phyloP scores from a whole-genome alignment of 768 basidiomycete genomes.

The Termitomyces sp. region DNA sequence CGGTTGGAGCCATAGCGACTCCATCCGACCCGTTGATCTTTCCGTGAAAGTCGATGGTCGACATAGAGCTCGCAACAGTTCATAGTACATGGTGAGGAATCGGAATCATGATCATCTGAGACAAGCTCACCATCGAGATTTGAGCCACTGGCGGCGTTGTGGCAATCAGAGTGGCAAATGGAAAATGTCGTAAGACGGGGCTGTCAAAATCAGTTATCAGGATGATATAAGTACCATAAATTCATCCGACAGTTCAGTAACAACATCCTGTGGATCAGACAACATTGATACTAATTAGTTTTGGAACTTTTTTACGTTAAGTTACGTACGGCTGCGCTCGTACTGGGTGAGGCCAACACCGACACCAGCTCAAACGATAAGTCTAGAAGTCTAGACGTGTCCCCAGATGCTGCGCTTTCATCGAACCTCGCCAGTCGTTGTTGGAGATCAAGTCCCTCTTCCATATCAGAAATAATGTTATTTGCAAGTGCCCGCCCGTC shows the following conservation, averaged over 20 bases:
- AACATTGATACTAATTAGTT: background rate
- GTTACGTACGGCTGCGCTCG: background rate
- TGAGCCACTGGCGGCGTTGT: too few relatives aligned
- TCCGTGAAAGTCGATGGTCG: too few relatives aligned
- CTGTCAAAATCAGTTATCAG: too few relatives aligned
- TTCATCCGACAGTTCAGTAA: background rate
- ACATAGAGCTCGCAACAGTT: too few relatives aligned
- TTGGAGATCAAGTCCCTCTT: constrained; percentile 24
- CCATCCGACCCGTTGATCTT: too few relatives aligned
- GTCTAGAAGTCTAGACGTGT: constrained; percentile 25
- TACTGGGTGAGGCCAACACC: constrained; percentile 29
- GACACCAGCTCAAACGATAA: constrained; percentile 42
- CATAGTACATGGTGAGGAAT: too few relatives aligned
- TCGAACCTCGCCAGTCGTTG: constrained; percentile 23
- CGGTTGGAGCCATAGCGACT: too few relatives aligned
- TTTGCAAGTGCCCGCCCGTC: constrained; percentile 4
- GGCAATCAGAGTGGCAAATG: too few relatives aligned
- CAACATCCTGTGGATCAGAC: background rate
- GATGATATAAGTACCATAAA: too few relatives aligned
- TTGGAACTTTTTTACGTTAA: background rate
- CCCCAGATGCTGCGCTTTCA: constrained; percentile 25
- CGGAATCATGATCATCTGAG: too few relatives aligned
- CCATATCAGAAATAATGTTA: constrained; percentile 3
- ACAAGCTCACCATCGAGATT: too few relatives aligned
- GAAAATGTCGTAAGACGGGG: too few relatives aligned